A percentile compares a stretch with the other conserved stretches of the same genome.
Conservation (phyloP, 1,284 basidiomycete species). For the Mycena citricolor region DNA sequence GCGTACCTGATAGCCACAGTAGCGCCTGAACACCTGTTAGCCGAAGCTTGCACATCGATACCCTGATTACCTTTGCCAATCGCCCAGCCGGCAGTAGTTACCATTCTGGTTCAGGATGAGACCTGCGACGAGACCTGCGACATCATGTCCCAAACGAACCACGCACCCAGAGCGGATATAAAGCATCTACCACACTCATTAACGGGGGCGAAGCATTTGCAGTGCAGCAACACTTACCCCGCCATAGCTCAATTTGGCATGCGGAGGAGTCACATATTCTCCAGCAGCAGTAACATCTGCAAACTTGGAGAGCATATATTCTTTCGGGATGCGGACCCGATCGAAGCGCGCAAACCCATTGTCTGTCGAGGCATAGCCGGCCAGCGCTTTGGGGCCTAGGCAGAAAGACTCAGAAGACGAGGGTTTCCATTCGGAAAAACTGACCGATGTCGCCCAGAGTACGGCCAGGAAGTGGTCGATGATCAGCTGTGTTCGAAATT, state of each 20-base stretch:
- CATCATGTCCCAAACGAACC: not conserved
- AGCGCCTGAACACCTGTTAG: conserved; percentile 42
- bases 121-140: no score
- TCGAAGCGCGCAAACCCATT: conserved; percentile 75
- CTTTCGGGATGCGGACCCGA: conserved; percentile 70
- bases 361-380: conserved; percentile 56
- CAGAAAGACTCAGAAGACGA: no score
- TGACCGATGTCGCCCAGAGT: conserved; percentile 74
- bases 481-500: no score
- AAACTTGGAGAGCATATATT: conserved; percentile 77
- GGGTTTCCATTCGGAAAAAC: no score
- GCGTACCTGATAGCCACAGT: conserved; percentile 77
- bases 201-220: no score
- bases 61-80: conserved; percentile 62
- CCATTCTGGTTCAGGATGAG: conserved; percentile 60
- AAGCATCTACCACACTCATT: conserved; percentile 53
- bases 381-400: conserved; percentile 65
- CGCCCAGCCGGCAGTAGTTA: conserved; percentile 55
- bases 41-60: not conserved
- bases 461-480: conserved; percentile 67
- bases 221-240: conserved; percentile 48
- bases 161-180: conserved; percentile 63
- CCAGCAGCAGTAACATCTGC: conserved; percentile 70
- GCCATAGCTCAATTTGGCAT: conserved; percentile 75
- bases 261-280: conserved; percentile 66